Evolutionary conservation across 768 basidiomycete genomes (phyloP), one percentile per base, ranked within the genome.

Genomic region (Suillus occidentalis): DNA sequence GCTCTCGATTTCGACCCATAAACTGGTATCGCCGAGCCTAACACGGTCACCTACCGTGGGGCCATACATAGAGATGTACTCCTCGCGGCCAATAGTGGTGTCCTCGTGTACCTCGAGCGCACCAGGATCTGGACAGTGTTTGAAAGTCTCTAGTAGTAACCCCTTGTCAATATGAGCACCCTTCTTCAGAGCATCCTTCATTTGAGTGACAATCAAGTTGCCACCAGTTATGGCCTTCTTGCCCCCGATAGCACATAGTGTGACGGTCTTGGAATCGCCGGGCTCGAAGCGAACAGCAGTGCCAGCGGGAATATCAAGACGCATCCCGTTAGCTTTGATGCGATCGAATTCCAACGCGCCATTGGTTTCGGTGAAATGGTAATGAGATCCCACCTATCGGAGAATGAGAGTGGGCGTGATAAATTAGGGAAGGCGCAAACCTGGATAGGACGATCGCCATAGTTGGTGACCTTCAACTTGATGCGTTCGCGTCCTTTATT

Each of bases 281-380:
- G 97, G 97, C 74, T 99, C 97, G 74, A 99, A 99, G 39, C 97
- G 88, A 6, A 97, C 92, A 7, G 97, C 96, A 0, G 95, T 99
- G 7, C 97, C 97, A 0, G 97, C 89, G 0, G 97, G 80, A 61
- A 99, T 97, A 74, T 99, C 95, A 8, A 99, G 87, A 14, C 92
- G 87, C 71, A 87, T 94, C 7, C 91, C 91, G 67, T 95, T 91
- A 0, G 95, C 87, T 64, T 86, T 83, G 6, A 76, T 78, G 34
- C 97, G 89, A 77, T 99, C 95, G 69, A 99, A 99, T 14, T 81
- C 80, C 10, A 99, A 84, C 0, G 83, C 80, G 5, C 85, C 76
- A 78, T 99, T 99, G 3, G 92, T 91, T 79, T 98, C 97, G 67
- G 91, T 83, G 77, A 99, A 97, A 66, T 90, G 93, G 77, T 96